phyloP scores from a whole-genome alignment of 2,329 filamentous ascomycete species.

The Pseudonectria buxi region DNA sequence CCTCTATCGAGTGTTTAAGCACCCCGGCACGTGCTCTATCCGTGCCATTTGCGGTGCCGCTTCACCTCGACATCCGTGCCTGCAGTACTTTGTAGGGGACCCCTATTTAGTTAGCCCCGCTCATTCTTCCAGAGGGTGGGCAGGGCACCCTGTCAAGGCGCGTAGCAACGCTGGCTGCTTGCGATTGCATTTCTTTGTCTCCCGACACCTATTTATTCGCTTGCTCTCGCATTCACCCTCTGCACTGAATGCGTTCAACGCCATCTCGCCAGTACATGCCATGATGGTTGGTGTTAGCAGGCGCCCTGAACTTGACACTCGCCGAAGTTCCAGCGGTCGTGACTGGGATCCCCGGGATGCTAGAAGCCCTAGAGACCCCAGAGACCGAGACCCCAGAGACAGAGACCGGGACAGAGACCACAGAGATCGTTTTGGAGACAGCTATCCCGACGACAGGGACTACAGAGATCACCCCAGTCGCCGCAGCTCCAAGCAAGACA shows the following conservation, averaged over 20 bases:
- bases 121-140: too few relatives aligned
- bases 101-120: too few relatives aligned
- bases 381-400: constrained; percentile 7
- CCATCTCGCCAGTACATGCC: constrained; percentile 8
- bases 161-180: too few relatives aligned
- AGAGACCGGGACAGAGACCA: constrained; percentile 6
- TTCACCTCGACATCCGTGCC: too few relatives aligned
- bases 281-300: constrained; percentile 13
- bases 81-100: too few relatives aligned
- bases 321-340: constrained; percentile 1
- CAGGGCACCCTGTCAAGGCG: too few relatives aligned
- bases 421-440: neutral
- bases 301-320: constrained; percentile 4
- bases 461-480: constrained; percentile 5
- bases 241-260: constrained; percentile 11
- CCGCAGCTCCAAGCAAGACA: constrained; percentile 2
- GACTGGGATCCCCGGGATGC: constrained; percentile 5
- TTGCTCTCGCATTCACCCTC: neutral
- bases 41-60: too few relatives aligned
- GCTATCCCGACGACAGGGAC: neutral
- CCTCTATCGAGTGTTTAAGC: too few relatives aligned
- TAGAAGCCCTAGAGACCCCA: constrained; percentile 2
- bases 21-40: too few relatives aligned
- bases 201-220: too few relatives aligned
- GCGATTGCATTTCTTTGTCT: too few relatives aligned